Conservation (phyloP, 345 rosid species). For the Salix exigua region DNA sequence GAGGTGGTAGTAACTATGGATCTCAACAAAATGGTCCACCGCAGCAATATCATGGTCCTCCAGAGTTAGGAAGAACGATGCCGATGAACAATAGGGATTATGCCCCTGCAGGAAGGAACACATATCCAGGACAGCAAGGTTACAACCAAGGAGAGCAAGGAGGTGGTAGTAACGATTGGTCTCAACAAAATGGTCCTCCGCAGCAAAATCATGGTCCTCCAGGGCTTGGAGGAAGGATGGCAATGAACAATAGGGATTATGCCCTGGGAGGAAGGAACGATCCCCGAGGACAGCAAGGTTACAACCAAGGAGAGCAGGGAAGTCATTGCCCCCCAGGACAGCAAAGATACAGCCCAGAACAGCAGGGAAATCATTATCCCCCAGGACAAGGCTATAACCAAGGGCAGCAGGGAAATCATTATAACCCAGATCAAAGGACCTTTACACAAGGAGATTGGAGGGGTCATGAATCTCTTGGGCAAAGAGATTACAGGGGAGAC, state of each 20-base stretch:
- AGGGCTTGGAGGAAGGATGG: slow-evolving; percentile 39
- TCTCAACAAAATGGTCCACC: slow-evolving; percentile 45
- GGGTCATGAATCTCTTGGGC: slow-evolving; percentile 16
- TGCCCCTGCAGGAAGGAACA: slow-evolving; percentile 32
- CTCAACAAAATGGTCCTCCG: slow-evolving; percentile 42
- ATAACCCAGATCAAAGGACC: slow-evolving; percentile 39
- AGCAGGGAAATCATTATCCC: slow-evolving; percentile 35
- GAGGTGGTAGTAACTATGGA: slow-evolving; percentile 38
- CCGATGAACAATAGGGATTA: slow-evolving; percentile 37
- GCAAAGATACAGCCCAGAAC: slow-evolving; percentile 15
- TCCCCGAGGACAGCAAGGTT: slow-evolving; percentile 40
- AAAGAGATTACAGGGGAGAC: slow-evolving; percentile 22
- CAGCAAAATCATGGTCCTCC: slow-evolving; percentile 28
- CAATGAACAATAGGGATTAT: slow-evolving; percentile 36
- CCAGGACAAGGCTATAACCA: slow-evolving; percentile 19
- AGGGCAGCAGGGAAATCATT: slow-evolving; percentile 31
- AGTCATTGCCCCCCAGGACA: slow-evolving; percentile 23
- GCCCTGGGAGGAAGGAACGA: slow-evolving; percentile 31
- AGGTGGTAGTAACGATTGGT: slow-evolving; percentile 40
- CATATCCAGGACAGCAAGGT: slow-evolving; percentile 35
- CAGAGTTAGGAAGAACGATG: slow-evolving; percentile 36
- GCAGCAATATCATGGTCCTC: slow-evolving; percentile 25
- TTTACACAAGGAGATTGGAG: slow-evolving; percentile 32
- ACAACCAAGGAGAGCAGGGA: slow-evolving; percentile 38
- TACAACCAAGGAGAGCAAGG: slow-evolving; percentile 46